A percentile compares a stretch with the other conserved stretches of the same genome.
Evolutionary conservation across 2,329 filamentous ascomycete species (phyloP).

Genomic region (Cryoendolithus antarcticus): DNA sequence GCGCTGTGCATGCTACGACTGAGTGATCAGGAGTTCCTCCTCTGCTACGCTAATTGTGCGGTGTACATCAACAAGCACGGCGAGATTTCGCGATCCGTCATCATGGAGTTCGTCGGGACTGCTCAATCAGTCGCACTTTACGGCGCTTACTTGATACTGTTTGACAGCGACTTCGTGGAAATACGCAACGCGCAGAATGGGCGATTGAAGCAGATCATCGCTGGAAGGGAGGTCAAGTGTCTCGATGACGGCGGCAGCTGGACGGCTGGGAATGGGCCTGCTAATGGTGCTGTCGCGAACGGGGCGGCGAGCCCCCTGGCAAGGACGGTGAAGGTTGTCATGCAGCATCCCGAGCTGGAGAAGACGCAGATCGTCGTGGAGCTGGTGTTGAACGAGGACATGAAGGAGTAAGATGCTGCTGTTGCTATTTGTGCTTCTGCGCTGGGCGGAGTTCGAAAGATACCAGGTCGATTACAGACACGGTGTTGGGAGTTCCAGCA

Average conservation of each 20-base stretch:
- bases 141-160: conserved; percentile 80
- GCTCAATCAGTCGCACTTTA: conserved; percentile 80
- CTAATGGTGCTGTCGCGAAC: conserved; percentile 16
- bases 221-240: conserved; percentile 77
- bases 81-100: conserved; percentile 81
- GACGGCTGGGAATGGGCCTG: conserved; percentile 38
- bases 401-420: conserved; percentile 18
- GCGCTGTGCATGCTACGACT: conserved; percentile 95
- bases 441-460: neutral
- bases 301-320: conserved; percentile 18
- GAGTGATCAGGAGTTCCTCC: conserved; percentile 74
- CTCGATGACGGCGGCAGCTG: conserved; percentile 71
- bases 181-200: conserved; percentile 95
- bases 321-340: conserved; percentile 81
- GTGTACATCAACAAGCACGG: conserved; percentile 98
- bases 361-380: conserved; percentile 83
- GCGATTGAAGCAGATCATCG: conserved; percentile 82
- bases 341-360: conserved; percentile 83
- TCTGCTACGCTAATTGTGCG: conserved; percentile 90
- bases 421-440: neutral
- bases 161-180: conserved; percentile 94
- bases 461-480: neutral
- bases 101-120: conserved; percentile 98
- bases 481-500: neutral
- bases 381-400: conserved; percentile 78